Base-by-base conservation (phyloP, 1,284 basidiomycete genomes). In the Porodaedalea pini region DNA sequence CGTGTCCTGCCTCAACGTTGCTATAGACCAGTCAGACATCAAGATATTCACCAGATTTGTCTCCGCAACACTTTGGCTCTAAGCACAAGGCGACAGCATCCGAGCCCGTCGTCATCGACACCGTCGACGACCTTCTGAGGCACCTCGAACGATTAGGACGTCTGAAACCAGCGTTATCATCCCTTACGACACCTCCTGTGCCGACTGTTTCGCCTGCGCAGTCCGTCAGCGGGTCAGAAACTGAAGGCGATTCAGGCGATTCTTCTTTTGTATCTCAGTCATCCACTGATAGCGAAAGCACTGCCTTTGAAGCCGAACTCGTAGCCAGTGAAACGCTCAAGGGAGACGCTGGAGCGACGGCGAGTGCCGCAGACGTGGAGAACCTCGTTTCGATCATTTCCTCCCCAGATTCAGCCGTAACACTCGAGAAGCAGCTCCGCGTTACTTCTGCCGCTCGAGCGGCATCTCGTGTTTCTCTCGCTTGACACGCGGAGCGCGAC, bases 111-210 rank as follows among this genome's bases (percentile, higher is more conserved):
- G 32, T 15, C 15, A 43, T 56, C 25, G 23, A 56, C n/a, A 49
- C 54, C 13, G 37, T 56, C 11, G 54, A 36, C n/a, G 54, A 56
- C 21, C 37, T 56, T 8, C 17, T 56, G 39, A 17, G 17, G 15
- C 27, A 40, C 25, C 40, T 56, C 4, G 40, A 56, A 15, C 23
- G 21, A n/a, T 29, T 40, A n/a, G 54, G 47, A n/a, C 39, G 47
- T 25, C 48, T 36, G 11, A 21, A 21, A 25, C 48, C 47, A 15
- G 15, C 36, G 13, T 13, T 43, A 25, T 56, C 47, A 8, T 37
- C 53, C 41, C 23, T 19, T 34, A 17, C 49, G 15, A 36, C 31
- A 15, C 19, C 31, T 34, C n/a, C 7, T 44, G 11, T 39, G 19
- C 32, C 44, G n/a, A 17, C 29, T 39, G 17, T 23, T 10, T 39